Evolutionary conservation across 2,329 filamentous ascomycete genomes (phyloP), one percentile per base, ranked within the genome.

Genomic region (Hymenoscyphus repandus): DNA sequence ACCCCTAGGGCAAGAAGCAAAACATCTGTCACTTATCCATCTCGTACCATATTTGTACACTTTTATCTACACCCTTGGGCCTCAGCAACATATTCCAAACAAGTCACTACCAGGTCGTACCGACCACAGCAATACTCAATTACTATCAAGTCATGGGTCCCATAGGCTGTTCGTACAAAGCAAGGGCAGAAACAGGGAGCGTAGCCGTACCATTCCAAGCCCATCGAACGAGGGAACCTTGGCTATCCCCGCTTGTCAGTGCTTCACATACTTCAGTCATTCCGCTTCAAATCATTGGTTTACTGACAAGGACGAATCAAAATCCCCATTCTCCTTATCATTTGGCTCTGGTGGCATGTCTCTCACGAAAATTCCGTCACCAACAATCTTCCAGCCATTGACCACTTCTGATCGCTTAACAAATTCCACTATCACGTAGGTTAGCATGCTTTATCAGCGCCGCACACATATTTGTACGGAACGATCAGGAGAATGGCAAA

Each of bases 341-440:
- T 31, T 27, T 30, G 18, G 34, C 12, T 48, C 38, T 10, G 45
- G 45, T 34, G 48, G 15, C 13, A 17, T 17, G 5, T 62, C 57
- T 49, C 54, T 69, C 2, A 73, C 68, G 36, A 79, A 73, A n/a
- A 76, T 63, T 1, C 76, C 76, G 5, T 72, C 68, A 2, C 69
- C 59, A 37, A 67, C 70, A 40, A 74, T 69, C 15, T 64, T 68
- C 76, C 76, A 79, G 2, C 64, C 66, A 18, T 64, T 59, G 1
- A 27, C 4, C 7, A 27, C 22, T 27, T 65, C 61, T 42, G 65
- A 68, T 15, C 66, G 60, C 33, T 70, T 64, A 0, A 74, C 62
- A 52, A 69, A 71, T 33, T 72, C 65, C 13, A 72, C 69, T 53
- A 31, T 18, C 15, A 11, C 17, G 15, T 12, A 34, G 11, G 27